Evolutionary conservation across 2,329 filamentous ascomycete genomes (phyloP), one percentile per base, ranked within the genome.

Genomic region (Cordyceps farinosa): DNA sequence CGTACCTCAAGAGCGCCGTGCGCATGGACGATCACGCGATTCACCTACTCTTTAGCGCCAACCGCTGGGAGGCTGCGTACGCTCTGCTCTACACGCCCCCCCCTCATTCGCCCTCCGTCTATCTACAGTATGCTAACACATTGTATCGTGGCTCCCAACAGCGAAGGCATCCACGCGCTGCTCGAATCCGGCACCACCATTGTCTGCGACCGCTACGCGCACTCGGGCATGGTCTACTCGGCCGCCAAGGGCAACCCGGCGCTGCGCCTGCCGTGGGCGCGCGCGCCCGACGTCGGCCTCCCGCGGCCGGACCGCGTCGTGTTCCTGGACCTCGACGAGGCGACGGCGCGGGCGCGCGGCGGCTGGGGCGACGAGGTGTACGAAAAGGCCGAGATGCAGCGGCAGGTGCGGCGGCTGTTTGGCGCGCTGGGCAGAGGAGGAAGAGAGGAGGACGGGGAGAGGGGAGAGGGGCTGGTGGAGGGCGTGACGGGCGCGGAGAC

Each of bases 161-260:
- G 83, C 2, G 78, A 80, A 67, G 76, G 77, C 56, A 87, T 88
- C 52, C 71, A 79, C 22, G 63, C 76, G 1, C 78, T 84, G 6
- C 75, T 97, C 6, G 77, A 80, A 1, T 75, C 80, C 1, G 93
- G 94, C 9, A 87, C 82, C 27, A 95, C 87, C 0, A 83, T 99
- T 38, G 81, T 99, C 45, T 88, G 94, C 68, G 95, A 99, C 76
- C 88, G 95, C 54, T 99, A 98, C 79, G 96, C 96, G 74, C 94
- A 97, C 79, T 95, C 90, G 27, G 95, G 95, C 61, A 90, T 93
- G 63, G 92, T 97, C 56, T 99, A 98, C 79, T 92, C 89, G 30
- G 91, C 92, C 0, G 94, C 95, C 3, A 98, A 98, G 73, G 81
- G 86, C 51, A 91, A 91, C 68, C 85, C 88, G 0, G 75, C 80